A percentile compares a stretch with the other conserved stretches of the same genome.
phyloP scores from a whole-genome alignment of 164 flowering plant species.

The Berberis vulgaris region DNA sequence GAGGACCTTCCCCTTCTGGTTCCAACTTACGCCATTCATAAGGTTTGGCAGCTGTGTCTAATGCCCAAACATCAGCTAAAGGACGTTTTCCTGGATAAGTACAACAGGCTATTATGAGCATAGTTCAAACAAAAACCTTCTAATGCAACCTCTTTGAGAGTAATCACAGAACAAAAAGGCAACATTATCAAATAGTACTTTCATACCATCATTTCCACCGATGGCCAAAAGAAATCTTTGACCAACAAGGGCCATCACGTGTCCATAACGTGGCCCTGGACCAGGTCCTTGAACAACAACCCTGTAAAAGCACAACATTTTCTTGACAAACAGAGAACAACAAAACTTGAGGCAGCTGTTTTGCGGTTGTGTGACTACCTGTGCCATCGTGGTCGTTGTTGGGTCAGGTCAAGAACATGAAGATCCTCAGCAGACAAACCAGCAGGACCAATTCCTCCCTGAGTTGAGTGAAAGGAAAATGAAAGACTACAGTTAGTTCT shows the following conservation, averaged over 20 bases:
- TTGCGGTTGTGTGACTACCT: conserved; percentile 38
- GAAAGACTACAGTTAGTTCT: not conserved
- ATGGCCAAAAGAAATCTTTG: conserved; percentile 97
- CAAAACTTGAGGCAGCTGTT: not conserved
- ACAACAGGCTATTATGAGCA: not conserved
- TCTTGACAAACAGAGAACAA: not conserved
- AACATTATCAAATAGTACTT: not conserved
- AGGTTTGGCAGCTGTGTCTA: conserved; percentile 99
- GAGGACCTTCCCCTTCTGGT: conserved; percentile 99
- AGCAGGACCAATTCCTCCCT: conserved; percentile 99
- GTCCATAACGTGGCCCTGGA: conserved; percentile 99
- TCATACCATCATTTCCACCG: conserved; percentile 97
- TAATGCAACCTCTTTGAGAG: not conserved
- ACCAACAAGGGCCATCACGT: conserved; percentile 99
- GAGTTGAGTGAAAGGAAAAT: conserved; percentile 10
- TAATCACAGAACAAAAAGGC: not conserved
- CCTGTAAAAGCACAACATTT: conserved; percentile 26
- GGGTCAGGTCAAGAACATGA: conserved; percentile 97
- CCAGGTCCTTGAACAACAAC: conserved; percentile 99
- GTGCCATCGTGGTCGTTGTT: conserved; percentile 97
- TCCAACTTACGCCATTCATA: conserved; percentile 99
- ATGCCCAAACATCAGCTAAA: conserved; percentile 99
- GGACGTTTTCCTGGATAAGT: conserved; percentile 76
- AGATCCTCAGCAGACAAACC: conserved; percentile 99
- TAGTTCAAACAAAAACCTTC: not conserved